Percentiles rank a stretch among this genome's conserved stretches.
These are phyloP conservation scores for Colletotrichum lindemuthianum DNA, from an alignment of 2,329 filamentous ascomycete species.

Conservation along the genomic window DNA sequence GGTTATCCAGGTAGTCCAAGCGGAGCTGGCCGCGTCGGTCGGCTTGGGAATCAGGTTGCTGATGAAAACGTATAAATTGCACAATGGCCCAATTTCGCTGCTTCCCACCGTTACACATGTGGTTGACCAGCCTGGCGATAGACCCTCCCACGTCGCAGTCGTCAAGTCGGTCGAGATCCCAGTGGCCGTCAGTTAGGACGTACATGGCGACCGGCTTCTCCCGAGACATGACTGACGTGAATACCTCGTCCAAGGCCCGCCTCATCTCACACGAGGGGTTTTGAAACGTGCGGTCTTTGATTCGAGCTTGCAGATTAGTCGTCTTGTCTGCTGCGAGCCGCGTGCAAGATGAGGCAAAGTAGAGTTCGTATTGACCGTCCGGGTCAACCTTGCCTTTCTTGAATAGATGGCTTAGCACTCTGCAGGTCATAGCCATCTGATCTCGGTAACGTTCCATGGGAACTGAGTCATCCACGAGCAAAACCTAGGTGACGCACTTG, in stretches of 20 bases:
- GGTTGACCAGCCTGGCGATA: background rate
- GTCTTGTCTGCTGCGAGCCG: background rate
- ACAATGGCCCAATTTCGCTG: conserved; percentile 1
- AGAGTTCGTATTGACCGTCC: background rate
- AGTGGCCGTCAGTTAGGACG: conserved; percentile 9
- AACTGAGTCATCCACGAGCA: conserved; percentile 6
- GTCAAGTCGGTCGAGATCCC: background rate
- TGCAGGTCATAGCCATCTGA: background rate
- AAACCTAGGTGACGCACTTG: background rate
- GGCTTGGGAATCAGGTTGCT: background rate
- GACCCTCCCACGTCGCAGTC: conserved; percentile 1
- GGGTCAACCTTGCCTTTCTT: conserved; percentile 5
- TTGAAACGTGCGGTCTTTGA: background rate
- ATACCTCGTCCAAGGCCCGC: background rate
- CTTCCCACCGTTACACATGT: background rate
- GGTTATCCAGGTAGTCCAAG: background rate
- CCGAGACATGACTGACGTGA: background rate
- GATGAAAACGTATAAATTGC: conserved; percentile 11
- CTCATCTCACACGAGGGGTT: background rate
- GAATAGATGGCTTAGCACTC: background rate
- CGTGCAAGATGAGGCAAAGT: background rate
- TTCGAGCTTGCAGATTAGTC: background rate
- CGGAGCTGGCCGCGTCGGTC: background rate
- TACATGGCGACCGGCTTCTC: conserved; percentile 3
- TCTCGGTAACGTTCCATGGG: background rate